Evolutionary conservation across 164 flowering plant species (phyloP).

Genomic region (Tetracentron sinense): DNA sequence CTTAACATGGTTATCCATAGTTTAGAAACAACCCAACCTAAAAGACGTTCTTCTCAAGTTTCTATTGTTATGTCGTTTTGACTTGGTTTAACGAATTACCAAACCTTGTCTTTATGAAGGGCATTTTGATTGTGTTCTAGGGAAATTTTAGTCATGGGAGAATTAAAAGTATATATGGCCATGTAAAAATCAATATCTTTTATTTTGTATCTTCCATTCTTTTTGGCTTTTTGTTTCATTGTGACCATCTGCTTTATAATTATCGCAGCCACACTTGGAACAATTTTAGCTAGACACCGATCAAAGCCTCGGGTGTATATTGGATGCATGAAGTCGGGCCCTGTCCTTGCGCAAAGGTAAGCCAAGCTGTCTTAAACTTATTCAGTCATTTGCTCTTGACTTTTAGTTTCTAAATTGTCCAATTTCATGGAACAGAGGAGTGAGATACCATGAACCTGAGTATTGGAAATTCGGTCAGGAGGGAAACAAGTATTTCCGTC

Average conservation of each 20-base stretch:
- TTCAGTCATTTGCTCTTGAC: background rate
- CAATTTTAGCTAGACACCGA: constrained; percentile 37
- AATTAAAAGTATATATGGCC: no score
- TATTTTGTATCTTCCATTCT: background rate
- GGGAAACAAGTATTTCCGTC: constrained; percentile 70
- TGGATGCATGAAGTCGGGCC: constrained; percentile 91
- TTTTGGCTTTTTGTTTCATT: background rate
- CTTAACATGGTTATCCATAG: no score
- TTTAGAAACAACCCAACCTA: no score
- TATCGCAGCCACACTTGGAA: constrained; percentile 51
- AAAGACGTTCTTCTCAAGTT: no score
- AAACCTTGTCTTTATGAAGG: background rate
- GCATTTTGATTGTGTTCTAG: no score
- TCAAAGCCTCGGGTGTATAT: constrained; percentile 55
- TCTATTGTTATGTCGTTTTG: background rate
- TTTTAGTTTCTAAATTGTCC: background rate
- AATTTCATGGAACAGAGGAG: constrained; percentile 42
- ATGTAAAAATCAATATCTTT: background rate
- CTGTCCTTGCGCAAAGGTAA: constrained; percentile 64
- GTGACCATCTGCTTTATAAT: background rate
- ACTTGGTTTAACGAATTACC: background rate
- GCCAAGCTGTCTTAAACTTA: constrained; percentile 7
- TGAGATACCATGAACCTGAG: constrained; percentile 74
- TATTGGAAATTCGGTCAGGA: constrained; percentile 71
- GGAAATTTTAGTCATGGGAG: background rate